phyloP scores from a whole-genome alignment of 371 early-diverging fungal genomes.

The Blakeslea trispora region DNA sequence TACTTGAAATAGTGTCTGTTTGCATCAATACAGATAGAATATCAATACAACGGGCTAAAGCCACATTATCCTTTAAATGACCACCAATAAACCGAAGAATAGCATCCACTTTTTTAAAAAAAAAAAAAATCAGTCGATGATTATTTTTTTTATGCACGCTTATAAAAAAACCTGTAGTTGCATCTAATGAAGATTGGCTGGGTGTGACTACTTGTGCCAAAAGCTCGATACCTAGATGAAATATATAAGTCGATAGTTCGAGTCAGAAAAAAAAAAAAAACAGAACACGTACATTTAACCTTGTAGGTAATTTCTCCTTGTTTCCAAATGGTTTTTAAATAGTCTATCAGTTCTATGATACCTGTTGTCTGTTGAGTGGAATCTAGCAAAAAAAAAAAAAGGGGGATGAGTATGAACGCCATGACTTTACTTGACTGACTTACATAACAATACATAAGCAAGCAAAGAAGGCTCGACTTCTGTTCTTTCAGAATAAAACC shows the following conservation, averaged over 20 bases:
- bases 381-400: too few relatives aligned
- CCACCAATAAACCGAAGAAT: conserved; percentile 17
- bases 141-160: conserved; percentile 18
- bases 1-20: conserved; percentile 13
- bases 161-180: conserved; percentile 25
- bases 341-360: not conserved
- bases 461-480: conserved; percentile 27
- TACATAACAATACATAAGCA: conserved; percentile 28
- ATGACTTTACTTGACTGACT: not conserved
- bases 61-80: conserved; percentile 1
- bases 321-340: not conserved
- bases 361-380: not conserved
- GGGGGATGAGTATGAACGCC: not conserved
- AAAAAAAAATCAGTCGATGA: too few relatives aligned
- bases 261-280: not conserved
- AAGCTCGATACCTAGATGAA: conserved; percentile 27
- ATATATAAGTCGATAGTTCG: not conserved
- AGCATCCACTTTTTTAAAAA: conserved; percentile 22
- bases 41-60: conserved; percentile 17
- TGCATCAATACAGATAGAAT: conserved; percentile 16
- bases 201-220: conserved; percentile 33
- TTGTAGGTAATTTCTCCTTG: not conserved
- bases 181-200: conserved; percentile 26
- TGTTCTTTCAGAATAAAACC: conserved; percentile 20
- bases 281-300: conserved; percentile 12